Evolutionary conservation across 495 filamentous ascomycete genomes (phyloP), one percentile per base, ranked within the genome.

Genomic region (Neurospora terricola): DNA sequence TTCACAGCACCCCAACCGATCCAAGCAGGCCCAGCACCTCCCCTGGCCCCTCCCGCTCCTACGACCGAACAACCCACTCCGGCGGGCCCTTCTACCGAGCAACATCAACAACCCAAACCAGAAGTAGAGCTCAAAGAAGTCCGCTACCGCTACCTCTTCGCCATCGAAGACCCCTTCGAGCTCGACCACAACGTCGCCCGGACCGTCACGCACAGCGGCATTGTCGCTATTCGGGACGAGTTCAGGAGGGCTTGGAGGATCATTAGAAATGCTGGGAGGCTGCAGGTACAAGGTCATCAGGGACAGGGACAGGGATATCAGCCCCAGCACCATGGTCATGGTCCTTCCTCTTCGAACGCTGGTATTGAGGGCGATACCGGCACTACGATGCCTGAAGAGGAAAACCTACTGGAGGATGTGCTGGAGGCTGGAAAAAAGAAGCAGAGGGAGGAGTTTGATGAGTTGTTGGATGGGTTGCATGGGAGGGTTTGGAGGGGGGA

Each of bases 81-180:
- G 42, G n/a, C 42, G 18, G 42, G 18, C 18, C 1, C 3, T 45
- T 45, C 18, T 45, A 45, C n/a, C 42, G 42, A 45, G 42, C 42
- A 45, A 45, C 42, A 45, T 1, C 42, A 45, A 69, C 30, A 34
- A 37, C 70, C 30, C 27, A 71, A 68, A 0, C 76, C 77, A n/a
- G 39, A 77, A 42, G 71, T 78, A 66, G 81, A 84, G n/a, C 34
- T 83, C 18, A 90, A 90, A 74, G 90, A 92, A 76, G 83, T 94
- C 18, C 86, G 91, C 11, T 86, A 93, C 75, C 88, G 92, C n/a
- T 96, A 91, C 78, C 87, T 96, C 18, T 90, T 96, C 75, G 91
- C 92, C 42, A 93, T 96, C 73, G 93, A 96, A 77, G 93, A 96
- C 78, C 93, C 93, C 0, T 96, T 96, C 78, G 93, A 96, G 83